Percentiles rank a stretch among this genome's conserved stretches.
phyloP scores from a whole-genome alignment of 23 red algal genomes.

The Gracilaria domingensis region DNA sequence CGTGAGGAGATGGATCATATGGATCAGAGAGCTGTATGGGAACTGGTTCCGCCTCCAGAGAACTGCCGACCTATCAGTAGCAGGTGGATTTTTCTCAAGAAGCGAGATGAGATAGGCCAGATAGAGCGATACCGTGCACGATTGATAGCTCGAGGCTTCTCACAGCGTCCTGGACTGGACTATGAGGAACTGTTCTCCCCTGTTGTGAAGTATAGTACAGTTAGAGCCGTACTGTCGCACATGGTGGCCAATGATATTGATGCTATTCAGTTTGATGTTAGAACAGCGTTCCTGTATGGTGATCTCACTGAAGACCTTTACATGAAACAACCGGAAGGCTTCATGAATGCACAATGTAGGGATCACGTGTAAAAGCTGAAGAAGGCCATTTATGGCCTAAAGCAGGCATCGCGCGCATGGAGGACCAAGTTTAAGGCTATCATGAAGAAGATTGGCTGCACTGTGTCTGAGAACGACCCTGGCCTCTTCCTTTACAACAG shows the following conservation, averaged over 20 bases:
- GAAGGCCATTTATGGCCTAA: background rate
- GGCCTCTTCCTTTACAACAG: background rate
- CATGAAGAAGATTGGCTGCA: background rate
- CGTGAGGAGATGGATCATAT: background rate
- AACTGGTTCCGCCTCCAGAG: background rate
- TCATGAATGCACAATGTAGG: background rate
- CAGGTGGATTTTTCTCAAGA: background rate
- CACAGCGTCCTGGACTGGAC: background rate
- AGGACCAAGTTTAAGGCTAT: background rate
- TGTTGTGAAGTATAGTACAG: background rate
- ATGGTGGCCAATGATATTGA: background rate
- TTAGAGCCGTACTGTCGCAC: background rate
- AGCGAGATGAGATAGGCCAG: background rate
- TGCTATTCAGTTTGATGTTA: background rate
- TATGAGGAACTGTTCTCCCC: background rate
- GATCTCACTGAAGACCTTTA: slow-evolving; percentile 11
- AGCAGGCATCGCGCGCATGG: slow-evolving; percentile 10
- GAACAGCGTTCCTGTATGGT: slow-evolving; percentile 2
- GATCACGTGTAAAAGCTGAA: background rate
- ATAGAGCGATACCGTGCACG: background rate
- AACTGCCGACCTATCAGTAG: background rate
- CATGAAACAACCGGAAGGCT: slow-evolving; percentile 20
- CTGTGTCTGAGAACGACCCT: background rate
- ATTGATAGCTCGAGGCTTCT: background rate
- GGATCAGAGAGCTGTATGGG: background rate